Evolutionary conservation across 2,329 filamentous ascomycete genomes (phyloP), one percentile per base, ranked within the genome.

Genomic region (Calonectria pauciramosa): DNA sequence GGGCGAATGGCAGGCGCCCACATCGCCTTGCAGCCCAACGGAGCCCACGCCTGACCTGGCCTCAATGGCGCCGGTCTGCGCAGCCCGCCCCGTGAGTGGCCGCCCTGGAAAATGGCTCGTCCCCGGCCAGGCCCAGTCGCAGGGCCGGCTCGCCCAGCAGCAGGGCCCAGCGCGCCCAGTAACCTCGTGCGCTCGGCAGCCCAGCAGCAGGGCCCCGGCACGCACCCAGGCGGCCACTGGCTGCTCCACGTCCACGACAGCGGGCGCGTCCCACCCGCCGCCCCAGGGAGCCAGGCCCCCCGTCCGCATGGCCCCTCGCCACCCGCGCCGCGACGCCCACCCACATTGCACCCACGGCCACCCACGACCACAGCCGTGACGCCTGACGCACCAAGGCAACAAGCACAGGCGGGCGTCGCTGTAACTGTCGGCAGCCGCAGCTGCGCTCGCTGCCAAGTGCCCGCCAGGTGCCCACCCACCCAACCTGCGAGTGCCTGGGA

Each of bases 101-200:
- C 49, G 73, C 73, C 73, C 65, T 72, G 56, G n/a, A 64, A 65
- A 71, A 71, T 71, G 68, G 68, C 68, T 71, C 68, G 56, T 64
- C 52, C 26, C 47, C 14, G 52, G 38, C 10, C 36, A 41, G 44
- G 44, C 44, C 41, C 34, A 34, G 41, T 44, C 9, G 7, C 18
- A 41, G 38, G 38, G 9, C 41, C 16, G n/a, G n/a, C n/a, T n/a
- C n/a, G n/a, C 34, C 63, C 4, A n/a, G 44, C 23, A 32, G 4
- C 30, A 32, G 8, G 30, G 30, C 30, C 30, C 30, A 32, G 30
- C 30, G 30, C 30, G 30, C 30, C 30, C 30, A 32, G 30, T 32
- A 32, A 32, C 30, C n/a, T n/a, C n/a, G n/a, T n/a, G n/a, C n/a
- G n/a, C n/a, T n/a, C 41, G 64, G 26, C 18, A 47, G 49, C 34